A percentile compares a stretch with the other conserved stretches of the same genome.
phyloP scores from a whole-genome alignment of 2,329 filamentous ascomycete genomes.

The Cladorrhinum sp. region DNA sequence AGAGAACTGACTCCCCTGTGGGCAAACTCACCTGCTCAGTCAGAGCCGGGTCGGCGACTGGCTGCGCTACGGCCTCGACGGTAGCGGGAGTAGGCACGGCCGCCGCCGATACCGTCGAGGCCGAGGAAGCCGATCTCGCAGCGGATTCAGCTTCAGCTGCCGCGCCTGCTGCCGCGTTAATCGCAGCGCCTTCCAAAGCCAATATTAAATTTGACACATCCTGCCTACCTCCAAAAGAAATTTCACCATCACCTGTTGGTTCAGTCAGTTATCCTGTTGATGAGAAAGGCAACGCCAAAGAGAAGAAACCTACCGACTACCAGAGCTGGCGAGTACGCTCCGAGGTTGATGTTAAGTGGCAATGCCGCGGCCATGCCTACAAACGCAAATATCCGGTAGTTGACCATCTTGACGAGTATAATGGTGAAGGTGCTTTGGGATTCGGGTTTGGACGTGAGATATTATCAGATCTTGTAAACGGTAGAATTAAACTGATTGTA shows the following conservation, averaged over 20 bases:
- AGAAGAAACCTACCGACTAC: slow-evolving; percentile 32
- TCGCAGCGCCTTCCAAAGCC: slow-evolving; percentile 46
- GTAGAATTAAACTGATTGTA: not conserved
- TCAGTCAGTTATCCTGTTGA: slow-evolving; percentile 13
- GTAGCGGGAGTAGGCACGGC: slow-evolving; percentile 24
- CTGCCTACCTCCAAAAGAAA: slow-evolving; percentile 45
- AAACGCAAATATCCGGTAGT: slow-evolving; percentile 36
- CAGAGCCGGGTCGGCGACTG: slow-evolving; percentile 32
- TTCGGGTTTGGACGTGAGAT: not conserved
- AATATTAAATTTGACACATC: slow-evolving; percentile 46
- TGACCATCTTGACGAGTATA: slow-evolving; percentile 35
- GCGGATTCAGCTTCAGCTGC: slow-evolving; percentile 23
- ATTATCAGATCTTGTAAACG: not conserved
- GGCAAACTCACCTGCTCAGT: slow-evolving; percentile 35
- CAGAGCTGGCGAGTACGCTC: slow-evolving; percentile 44
- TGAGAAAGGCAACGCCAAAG: not conserved
- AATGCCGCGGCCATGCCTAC: slow-evolving; percentile 38
- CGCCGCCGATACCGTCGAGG: slow-evolving; percentile 13
- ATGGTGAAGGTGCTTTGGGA: slow-evolving; percentile 2
- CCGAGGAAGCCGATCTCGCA: slow-evolving; percentile 13
- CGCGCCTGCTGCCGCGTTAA: slow-evolving; percentile 37
- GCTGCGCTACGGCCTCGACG: slow-evolving; percentile 24
- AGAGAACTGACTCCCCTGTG: not conserved
- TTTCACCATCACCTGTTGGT: slow-evolving; percentile 42
- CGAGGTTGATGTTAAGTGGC: slow-evolving; percentile 44